phyloP scores from a whole-genome alignment of 2,329 filamentous ascomycete genomes.

The Septoria linicola region DNA sequence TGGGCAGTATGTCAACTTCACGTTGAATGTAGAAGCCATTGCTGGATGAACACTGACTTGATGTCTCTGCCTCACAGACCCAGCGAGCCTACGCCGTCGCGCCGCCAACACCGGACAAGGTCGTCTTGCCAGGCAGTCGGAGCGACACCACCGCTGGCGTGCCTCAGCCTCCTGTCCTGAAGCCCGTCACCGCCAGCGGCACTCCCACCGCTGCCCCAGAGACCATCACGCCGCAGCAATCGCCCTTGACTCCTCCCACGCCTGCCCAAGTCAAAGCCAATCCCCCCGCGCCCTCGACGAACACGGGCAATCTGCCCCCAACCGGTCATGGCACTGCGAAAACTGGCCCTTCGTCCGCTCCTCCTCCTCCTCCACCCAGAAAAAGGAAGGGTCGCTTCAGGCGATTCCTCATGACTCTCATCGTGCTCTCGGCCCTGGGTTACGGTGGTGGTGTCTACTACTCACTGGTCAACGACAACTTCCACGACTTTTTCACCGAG shows the following conservation, averaged over 20 bases:
- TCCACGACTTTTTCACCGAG: constrained; percentile 99
- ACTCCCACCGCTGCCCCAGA: constrained; percentile 12
- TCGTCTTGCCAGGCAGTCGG: constrained; percentile 37
- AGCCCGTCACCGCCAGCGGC: constrained; percentile 17
- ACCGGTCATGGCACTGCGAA: constrained; percentile 40
- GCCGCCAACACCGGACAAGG: constrained; percentile 33
- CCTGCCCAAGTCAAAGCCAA: constrained; percentile 27
- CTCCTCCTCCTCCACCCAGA: constrained; percentile 50
- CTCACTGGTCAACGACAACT: constrained; percentile 90
- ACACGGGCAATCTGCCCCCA: constrained; percentile 33
- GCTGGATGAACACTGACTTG: not conserved
- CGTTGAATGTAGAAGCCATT: too few relatives aligned
- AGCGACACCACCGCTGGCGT: constrained; percentile 34
- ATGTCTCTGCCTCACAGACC: not conserved
- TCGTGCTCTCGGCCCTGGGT: constrained; percentile 72
- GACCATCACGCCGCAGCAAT: constrained; percentile 20
- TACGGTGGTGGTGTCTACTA: constrained; percentile 91
- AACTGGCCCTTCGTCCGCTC: constrained; percentile 44
- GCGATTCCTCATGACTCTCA: constrained; percentile 72
- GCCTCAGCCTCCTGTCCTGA: constrained; percentile 34
- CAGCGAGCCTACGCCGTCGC: constrained; percentile 37
- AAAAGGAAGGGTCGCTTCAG: constrained; percentile 70
- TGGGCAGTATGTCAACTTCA: constrained; percentile 1
- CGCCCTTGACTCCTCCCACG: constrained; percentile 24
- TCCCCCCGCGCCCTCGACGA: constrained; percentile 27